Percentiles rank a stretch among this genome's conserved stretches.
These are phyloP conservation scores for Nicotiana tomentosiformis DNA, from an alignment of 257 asterid genomes.

Conservation along the genomic window DNA sequence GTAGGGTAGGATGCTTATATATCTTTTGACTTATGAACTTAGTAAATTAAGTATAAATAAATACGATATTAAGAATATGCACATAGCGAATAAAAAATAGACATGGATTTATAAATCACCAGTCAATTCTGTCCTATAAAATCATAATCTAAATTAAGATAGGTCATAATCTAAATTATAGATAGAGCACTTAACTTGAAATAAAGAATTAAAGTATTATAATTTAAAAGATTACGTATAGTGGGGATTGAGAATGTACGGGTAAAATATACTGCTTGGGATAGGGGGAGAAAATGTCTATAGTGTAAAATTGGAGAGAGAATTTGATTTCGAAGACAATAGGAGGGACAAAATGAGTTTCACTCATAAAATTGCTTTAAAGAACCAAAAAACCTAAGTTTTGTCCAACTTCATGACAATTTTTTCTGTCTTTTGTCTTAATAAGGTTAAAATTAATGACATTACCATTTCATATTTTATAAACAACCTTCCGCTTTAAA, in stretches of 20 bases:
- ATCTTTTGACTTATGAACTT: background rate
- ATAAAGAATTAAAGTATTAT: background rate
- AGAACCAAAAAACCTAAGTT: background rate
- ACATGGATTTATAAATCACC: background rate
- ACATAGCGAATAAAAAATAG: background rate
- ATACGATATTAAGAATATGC: background rate
- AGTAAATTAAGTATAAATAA: background rate
- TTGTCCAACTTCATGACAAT: too few species aligned
- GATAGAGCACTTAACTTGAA: background rate
- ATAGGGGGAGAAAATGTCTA: background rate
- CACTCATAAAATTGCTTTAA: background rate
- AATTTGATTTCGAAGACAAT: background rate
- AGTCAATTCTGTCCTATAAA: background rate
- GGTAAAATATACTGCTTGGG: background rate
- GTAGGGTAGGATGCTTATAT: background rate
- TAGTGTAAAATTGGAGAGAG: background rate
- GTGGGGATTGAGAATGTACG: background rate
- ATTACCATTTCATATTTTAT: slow-evolving; percentile 1
- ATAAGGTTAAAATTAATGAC: background rate
- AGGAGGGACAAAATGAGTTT: background rate
- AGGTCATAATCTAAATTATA: background rate
- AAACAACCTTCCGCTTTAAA: slow-evolving; percentile 14
- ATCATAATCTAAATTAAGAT: background rate
- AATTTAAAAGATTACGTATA: background rate
- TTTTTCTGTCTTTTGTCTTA: background rate